phyloP scores from a whole-genome alignment of 1,139 yeast species.

The Nakaseomyces kungkrabaensis region DNA sequence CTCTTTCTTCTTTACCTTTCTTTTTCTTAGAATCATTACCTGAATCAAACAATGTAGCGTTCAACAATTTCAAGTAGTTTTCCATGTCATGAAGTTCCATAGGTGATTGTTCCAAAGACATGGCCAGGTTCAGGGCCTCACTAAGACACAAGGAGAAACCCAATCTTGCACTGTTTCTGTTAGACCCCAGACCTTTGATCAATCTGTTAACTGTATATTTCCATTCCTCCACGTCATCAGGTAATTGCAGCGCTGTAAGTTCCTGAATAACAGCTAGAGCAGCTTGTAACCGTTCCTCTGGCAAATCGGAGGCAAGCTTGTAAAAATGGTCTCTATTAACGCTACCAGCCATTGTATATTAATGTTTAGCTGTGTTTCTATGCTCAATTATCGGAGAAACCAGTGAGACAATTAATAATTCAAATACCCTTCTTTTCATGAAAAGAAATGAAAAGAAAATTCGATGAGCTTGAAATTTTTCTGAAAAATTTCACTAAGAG shows the following conservation, averaged over 20 bases:
- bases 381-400: too few species aligned
- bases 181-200: constrained; percentile 69
- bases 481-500: neutral
- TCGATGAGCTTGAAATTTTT: neutral
- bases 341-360: constrained; percentile 25
- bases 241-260: constrained; percentile 27
- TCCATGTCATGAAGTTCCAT: constrained; percentile 19
- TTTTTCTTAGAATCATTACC: constrained; percentile 34
- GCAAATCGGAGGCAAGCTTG: constrained; percentile 66
- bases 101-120: constrained; percentile 16
- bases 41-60: constrained; percentile 32
- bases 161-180: constrained; percentile 73
- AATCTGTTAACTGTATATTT: constrained; percentile 70
- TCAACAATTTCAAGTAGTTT: constrained; percentile 33
- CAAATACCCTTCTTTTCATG: too few species aligned
- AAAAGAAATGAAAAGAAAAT: neutral
- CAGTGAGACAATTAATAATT: too few species aligned
- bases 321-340: constrained; percentile 73
- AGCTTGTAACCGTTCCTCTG: constrained; percentile 60
- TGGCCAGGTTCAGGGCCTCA: constrained; percentile 50
- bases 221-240: constrained; percentile 53
- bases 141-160: constrained; percentile 87
- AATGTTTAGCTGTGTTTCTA: too few species aligned
- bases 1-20: constrained; percentile 77
- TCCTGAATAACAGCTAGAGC: constrained; percentile 61